phyloP scores from a whole-genome alignment of 177 flowering plant species.

The Vitis hybrid region DNA sequence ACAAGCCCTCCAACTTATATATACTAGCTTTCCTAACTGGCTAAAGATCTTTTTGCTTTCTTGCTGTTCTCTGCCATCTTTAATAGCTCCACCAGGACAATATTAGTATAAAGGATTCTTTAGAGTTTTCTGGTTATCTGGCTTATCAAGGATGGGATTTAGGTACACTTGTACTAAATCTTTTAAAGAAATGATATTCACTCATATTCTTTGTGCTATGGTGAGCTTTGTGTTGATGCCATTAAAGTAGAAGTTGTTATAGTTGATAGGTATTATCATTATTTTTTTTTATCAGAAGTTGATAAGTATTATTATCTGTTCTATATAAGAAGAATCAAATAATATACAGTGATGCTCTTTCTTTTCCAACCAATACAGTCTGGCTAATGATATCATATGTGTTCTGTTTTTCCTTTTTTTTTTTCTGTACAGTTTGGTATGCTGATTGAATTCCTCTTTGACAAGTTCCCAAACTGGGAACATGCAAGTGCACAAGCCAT shows the following conservation, averaged over 20 bases:
- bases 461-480: slow-evolving; percentile 74
- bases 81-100: neutral
- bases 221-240: no score
- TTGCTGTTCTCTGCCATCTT: neutral
- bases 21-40: neutral
- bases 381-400: neutral
- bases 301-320: no score
- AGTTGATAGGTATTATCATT: no score
- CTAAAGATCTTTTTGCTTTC: neutral
- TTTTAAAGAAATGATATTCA: neutral
- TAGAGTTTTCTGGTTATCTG: neutral
- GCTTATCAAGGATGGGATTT: neutral
- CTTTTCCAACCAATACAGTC: no score
- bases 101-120: neutral
- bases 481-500: slow-evolving; percentile 62
- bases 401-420: slow-evolving; percentile 3
- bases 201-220: neutral
- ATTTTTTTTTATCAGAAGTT: no score
- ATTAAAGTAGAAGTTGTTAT: neutral
- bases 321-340: no score
- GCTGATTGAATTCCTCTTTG: slow-evolving; percentile 90
- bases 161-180: neutral
- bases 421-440: slow-evolving; percentile 81
- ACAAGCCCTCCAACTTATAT: neutral
- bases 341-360: no score